Evolutionary conservation across 1,139 yeast genomes (phyloP).

Genomic region (Kodamaea sp.): DNA sequence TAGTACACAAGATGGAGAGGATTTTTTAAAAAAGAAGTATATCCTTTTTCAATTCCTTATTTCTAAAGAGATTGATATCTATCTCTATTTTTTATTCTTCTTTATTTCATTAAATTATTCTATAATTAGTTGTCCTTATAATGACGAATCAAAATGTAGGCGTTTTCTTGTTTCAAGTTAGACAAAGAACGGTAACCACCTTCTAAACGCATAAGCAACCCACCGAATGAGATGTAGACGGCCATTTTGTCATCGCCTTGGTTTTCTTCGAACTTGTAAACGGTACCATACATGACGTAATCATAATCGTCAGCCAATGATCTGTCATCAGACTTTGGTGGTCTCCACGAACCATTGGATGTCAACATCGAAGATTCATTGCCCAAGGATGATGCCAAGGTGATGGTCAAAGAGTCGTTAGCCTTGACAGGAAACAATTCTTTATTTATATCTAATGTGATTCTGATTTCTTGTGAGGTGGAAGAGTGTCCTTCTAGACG

Average conservation of each 20-base stretch:
- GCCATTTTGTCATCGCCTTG: conserved; percentile 69
- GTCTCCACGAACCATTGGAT: conserved; percentile 83
- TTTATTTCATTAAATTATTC: background rate
- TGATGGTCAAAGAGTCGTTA: conserved; percentile 81
- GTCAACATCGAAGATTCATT: conserved; percentile 52
- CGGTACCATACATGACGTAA: conserved; percentile 97
- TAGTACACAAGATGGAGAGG: conserved; percentile 3
- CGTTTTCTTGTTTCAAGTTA: conserved; percentile 87
- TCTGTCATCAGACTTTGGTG: conserved; percentile 78
- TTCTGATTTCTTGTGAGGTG: conserved; percentile 74
- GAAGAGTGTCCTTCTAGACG: conserved; percentile 88
- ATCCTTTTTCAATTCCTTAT: background rate
- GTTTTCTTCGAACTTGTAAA: conserved; percentile 92
- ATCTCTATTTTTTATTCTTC: background rate
- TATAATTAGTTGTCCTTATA: conserved; percentile 39
- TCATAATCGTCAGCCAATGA: conserved; percentile 95
- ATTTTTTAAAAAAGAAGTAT: background rate
- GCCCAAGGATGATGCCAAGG: conserved; percentile 77
- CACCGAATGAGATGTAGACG: conserved; percentile 94
- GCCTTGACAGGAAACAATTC: conserved; percentile 85
- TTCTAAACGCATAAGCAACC: conserved; percentile 87
- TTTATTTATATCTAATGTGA: conserved; percentile 87
- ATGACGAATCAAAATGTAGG: conserved; percentile 85
- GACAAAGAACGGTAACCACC: conserved; percentile 92
- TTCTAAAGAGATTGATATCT: background rate